A percentile compares a stretch with the other conserved stretches of the same genome.
These are phyloP conservation scores for Pseudocercospora fuligena DNA, from an alignment of 2,329 filamentous ascomycete species.

Conservation along the genomic window DNA sequence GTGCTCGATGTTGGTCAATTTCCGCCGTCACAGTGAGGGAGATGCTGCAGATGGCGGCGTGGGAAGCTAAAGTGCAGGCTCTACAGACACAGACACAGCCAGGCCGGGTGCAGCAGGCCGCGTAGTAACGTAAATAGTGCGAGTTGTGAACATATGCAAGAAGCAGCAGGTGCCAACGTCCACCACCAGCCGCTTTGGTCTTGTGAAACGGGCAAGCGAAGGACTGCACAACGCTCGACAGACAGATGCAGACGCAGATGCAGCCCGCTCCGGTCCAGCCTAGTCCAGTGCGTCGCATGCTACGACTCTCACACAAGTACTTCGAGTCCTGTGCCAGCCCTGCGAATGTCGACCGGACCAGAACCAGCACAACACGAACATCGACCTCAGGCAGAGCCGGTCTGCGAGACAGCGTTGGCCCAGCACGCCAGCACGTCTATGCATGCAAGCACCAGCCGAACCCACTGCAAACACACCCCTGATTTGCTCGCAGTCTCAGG, in stretches of 20 bases:
- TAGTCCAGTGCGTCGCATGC: not conserved
- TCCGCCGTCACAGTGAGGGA: not conserved
- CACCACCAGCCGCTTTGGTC: not conserved
- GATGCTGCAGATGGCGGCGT: not conserved
- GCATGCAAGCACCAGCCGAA: too few species aligned
- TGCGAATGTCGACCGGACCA: not conserved
- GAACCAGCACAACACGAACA: not conserved
- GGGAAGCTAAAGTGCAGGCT: too few species aligned
- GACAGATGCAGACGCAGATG: slow-evolving; percentile 51
- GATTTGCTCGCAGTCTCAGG: not conserved
- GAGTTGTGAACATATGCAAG: not conserved
- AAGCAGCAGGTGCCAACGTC: not conserved
- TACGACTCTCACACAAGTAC: not conserved
- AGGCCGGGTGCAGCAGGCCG: not conserved
- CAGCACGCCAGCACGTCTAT: not conserved
- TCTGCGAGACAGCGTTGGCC: not conserved
- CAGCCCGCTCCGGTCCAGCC: slow-evolving; percentile 37
- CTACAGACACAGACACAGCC: not conserved
- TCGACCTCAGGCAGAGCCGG: not conserved
- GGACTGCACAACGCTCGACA: slow-evolving; percentile 21
- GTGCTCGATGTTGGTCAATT: not conserved
- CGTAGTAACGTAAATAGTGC: not conserved
- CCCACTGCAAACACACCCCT: not conserved
- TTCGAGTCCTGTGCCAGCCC: not conserved
- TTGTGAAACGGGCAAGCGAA: not conserved